Evolutionary conservation across 1,284 basidiomycete species (phyloP), one percentile per base, ranked within the genome.

Genomic region (Ustilago cynodontis): DNA sequence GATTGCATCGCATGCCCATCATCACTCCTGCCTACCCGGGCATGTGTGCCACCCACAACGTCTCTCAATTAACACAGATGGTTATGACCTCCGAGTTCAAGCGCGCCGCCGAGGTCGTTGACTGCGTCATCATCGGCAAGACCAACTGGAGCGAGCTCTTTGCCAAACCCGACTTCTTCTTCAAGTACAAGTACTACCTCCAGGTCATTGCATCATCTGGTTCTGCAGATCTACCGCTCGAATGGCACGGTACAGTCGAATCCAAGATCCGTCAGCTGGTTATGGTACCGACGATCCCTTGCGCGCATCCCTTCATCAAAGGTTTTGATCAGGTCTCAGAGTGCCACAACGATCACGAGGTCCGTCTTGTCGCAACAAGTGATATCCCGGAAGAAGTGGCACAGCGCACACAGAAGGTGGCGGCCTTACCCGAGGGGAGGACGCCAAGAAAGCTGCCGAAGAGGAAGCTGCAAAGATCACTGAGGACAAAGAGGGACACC

Each of bases 21-120:
- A 99, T 99, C 83, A 99, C 97, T 1, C 97, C 97, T 6, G 95
- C 97, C 24, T 99, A 98, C 87, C 97, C 97, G 43, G 93, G 95
- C n/a, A 99, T 99, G 96, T 99, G 96, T 86, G 92, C 96, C 35
- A 99, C 97, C 18, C 97, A 99, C 88, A 99, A 99, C 83, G 95
- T 99, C 67, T 95, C 94, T 47, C 90, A 91, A 45, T 98, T 95
- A 14, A 99, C 96, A 2, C 94, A 98, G 88, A 92, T 93, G 88
- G 93, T 99, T 75, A 95, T 98, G 90, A 96, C 93, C 1, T 92
- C 94, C 81, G 97, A 99, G 85, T 96, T 98, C 87, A 93, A 94
- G 88, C 91, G 93, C 88, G 95, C 93, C 47, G 92, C 94, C 77
- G 93, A 94, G 71, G 93, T 98, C 71, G 94, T 98, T 37, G 94